These are phyloP conservation scores for Ambrosia artemisiifolia DNA, from an alignment of 129 eudicot genomes.

Conservation along the genomic window DNA sequence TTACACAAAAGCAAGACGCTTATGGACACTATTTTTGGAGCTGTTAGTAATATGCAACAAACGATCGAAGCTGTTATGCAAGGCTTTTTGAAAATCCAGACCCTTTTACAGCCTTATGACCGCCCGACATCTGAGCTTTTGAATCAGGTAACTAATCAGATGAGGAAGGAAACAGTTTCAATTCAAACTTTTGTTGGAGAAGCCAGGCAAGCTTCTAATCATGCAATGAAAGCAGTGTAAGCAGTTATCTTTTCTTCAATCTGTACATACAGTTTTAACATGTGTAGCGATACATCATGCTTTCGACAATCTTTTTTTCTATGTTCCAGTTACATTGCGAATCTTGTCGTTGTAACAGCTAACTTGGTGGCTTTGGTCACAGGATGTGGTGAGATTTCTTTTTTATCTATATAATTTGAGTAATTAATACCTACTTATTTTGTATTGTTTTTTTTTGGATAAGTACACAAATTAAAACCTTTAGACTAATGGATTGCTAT, in stretches of 20 bases:
- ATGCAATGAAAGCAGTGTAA: constrained; percentile 49
- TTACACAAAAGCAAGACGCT: constrained; percentile 39
- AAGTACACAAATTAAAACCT: neutral
- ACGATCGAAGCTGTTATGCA: constrained; percentile 35
- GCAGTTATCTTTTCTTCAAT: neutral
- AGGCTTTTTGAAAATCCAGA: constrained; percentile 34
- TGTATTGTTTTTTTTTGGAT: neutral
- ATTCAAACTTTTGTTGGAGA: constrained; percentile 40
- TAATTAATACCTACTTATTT: too few species aligned
- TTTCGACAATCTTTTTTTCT: constrained; percentile 1
- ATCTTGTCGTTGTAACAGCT: constrained; percentile 45
- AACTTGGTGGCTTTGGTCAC: constrained; percentile 45
- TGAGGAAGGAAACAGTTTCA: constrained; percentile 32
- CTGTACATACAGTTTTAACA: neutral
- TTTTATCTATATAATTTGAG: too few species aligned
- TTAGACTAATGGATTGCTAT: constrained; percentile 39
- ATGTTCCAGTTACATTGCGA: constrained; percentile 44
- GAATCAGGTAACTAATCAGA: constrained; percentile 34
- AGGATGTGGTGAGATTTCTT: constrained; percentile 53
- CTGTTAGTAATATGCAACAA: constrained; percentile 37
- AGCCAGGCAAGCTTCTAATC: constrained; percentile 28
- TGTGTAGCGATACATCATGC: neutral
- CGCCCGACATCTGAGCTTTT: constrained; percentile 23
- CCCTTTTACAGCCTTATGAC: constrained; percentile 45
- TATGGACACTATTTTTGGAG: constrained; percentile 42